Percentiles rank a stretch among this genome's conserved stretches.
Evolutionary conservation across 805 yeast genomes (phyloP).

Genomic region (Candida pini): DNA sequence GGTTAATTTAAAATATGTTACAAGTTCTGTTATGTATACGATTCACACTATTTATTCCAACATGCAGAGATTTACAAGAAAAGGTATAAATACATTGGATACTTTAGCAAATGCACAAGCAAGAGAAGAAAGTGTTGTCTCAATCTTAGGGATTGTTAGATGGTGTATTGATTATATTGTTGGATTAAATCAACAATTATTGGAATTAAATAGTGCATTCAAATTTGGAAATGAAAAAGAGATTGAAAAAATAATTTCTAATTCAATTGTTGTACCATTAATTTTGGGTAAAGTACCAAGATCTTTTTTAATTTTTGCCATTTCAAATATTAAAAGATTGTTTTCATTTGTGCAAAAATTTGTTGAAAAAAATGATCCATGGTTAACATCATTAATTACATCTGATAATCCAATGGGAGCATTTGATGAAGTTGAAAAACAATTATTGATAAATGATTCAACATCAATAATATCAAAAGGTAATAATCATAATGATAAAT

Average conservation of each 20-base stretch:
- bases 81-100: slow-evolving; percentile 45
- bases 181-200: slow-evolving; percentile 65
- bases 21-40: slow-evolving; percentile 64
- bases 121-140: slow-evolving; percentile 59
- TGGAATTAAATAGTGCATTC: slow-evolving; percentile 36
- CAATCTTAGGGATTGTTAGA: slow-evolving; percentile 69
- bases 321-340: slow-evolving; percentile 60
- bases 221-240: slow-evolving; percentile 18
- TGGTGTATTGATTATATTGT: slow-evolving; percentile 83
- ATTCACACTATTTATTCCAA: slow-evolving; percentile 59
- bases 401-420: slow-evolving; percentile 29
- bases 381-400: slow-evolving; percentile 18
- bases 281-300: slow-evolving; percentile 67
- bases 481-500: slow-evolving; percentile 18
- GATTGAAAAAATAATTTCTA: slow-evolving; percentile 17
- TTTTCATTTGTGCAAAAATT: slow-evolving; percentile 51
- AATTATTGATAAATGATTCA: slow-evolving; percentile 24
- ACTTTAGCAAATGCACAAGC: slow-evolving; percentile 32
- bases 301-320: slow-evolving; percentile 57
- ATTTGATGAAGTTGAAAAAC: slow-evolving; percentile 24
- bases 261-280: slow-evolving; percentile 47
- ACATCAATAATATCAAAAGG: slow-evolving; percentile 25
- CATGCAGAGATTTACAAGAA: slow-evolving; percentile 52
- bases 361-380: slow-evolving; percentile 44
- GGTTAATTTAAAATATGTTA: slow-evolving; percentile 62